These are phyloP conservation scores for Cantharellus anzutake DNA, from an alignment of 768 basidiomycete genomes.

Conservation along the genomic window DNA sequence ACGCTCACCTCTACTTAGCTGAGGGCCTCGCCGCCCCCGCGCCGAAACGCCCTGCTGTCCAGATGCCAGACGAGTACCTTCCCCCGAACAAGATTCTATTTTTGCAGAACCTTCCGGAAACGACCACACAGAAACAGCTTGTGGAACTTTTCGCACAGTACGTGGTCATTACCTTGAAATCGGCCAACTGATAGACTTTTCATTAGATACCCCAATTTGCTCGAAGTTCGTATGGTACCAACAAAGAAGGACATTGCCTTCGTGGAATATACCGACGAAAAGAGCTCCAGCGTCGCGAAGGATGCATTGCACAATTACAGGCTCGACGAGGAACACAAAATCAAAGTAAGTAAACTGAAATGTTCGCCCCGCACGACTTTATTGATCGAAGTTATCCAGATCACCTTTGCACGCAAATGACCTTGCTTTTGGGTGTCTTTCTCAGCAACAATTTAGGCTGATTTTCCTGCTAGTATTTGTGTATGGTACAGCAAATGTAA, in stretches of 20 bases:
- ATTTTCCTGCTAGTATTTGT: too few species aligned
- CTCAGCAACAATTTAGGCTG: too few species aligned
- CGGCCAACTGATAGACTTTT: too few species aligned
- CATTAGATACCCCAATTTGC: conserved; percentile 71
- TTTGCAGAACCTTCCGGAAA: conserved; percentile 90
- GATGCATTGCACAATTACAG: conserved; percentile 97
- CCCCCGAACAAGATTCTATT: conserved; percentile 99
- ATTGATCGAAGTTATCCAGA: background rate
- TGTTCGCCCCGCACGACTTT: background rate
- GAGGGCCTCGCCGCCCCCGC: conserved; percentile 37
- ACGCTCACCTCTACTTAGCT: conserved; percentile 12
- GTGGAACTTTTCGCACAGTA: conserved; percentile 82
- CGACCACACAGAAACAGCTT: conserved; percentile 81
- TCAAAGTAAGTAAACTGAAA: conserved; percentile 45
- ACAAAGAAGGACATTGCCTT: conserved; percentile 96
- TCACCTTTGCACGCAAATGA: conserved; percentile 2
- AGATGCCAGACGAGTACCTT: conserved; percentile 99
- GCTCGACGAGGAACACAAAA: conserved; percentile 93
- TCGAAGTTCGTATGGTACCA: conserved; percentile 97
- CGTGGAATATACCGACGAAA: conserved; percentile 93
- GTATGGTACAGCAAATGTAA: too few species aligned
- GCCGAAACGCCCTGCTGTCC: conserved; percentile 64
- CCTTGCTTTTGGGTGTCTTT: too few species aligned
- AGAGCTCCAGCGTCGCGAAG: conserved; percentile 75
- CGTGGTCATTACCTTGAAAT: conserved; percentile 15